A percentile compares a stretch with the other conserved stretches of the same genome.
phyloP scores from a whole-genome alignment of 2,329 filamentous ascomycete species.

The Colletotrichum sp. region DNA sequence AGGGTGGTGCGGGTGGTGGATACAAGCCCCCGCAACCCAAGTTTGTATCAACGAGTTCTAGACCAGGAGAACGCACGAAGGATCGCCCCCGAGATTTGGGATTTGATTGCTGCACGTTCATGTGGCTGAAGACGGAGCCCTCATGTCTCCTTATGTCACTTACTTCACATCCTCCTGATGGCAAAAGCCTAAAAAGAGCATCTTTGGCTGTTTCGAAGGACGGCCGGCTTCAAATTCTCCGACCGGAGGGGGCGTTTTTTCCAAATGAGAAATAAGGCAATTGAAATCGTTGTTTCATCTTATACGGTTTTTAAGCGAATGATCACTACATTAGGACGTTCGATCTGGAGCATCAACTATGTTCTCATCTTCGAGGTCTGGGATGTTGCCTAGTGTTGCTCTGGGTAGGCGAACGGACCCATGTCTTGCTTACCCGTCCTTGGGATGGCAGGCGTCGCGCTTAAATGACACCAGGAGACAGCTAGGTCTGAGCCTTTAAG shows the following conservation, averaged over 20 bases:
- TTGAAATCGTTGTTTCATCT: not conserved
- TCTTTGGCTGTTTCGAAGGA: not conserved
- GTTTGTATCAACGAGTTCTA: not conserved
- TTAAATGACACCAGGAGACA: not conserved
- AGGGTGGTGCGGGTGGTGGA: not conserved
- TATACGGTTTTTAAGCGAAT: not conserved
- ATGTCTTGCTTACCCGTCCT: not conserved
- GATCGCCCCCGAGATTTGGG: not conserved
- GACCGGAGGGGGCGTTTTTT: not conserved
- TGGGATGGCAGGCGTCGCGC: not conserved
- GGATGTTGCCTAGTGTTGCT: not conserved
- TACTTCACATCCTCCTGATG: not conserved
- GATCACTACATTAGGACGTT: not conserved
- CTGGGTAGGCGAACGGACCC: not conserved
- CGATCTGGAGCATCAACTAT: not conserved
- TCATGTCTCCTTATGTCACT: not conserved
- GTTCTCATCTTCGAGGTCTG: not conserved
- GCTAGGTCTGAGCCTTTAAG: not conserved
- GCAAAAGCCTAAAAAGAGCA: not conserved
- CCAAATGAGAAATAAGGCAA: not conserved
- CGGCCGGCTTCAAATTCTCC: not conserved
- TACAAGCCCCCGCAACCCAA: not conserved
- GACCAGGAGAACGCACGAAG: not conserved
- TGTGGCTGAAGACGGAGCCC: not conserved
- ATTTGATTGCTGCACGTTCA: not conserved